Percentiles rank a stretch among this genome's conserved stretches.
These are phyloP conservation scores for Alternaria gaisen DNA, from an alignment of 2,329 filamentous ascomycete species.

Conservation along the genomic window DNA sequence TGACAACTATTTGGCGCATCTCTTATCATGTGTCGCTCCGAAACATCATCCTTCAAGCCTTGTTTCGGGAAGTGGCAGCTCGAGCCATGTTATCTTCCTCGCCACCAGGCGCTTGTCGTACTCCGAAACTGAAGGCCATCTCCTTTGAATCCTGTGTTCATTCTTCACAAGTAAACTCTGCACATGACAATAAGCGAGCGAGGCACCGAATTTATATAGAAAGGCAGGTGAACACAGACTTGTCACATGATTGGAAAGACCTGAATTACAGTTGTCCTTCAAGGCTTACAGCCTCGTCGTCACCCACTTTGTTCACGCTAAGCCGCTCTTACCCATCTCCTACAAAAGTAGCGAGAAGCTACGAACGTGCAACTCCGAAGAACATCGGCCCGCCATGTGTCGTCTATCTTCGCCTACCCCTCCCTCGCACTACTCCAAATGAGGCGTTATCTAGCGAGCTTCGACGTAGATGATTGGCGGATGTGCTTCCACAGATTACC, in stretches of 20 bases:
- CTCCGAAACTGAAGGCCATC: neutral
- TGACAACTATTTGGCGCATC: neutral
- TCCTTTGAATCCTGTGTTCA: neutral
- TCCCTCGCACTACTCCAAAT: neutral
- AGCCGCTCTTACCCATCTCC: neutral
- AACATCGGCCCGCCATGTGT: neutral
- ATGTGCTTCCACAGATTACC: neutral
- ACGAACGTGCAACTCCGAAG: neutral
- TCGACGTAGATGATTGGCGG: neutral
- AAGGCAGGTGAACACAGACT: neutral
- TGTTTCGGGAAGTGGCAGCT: neutral
- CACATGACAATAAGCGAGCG: neutral
- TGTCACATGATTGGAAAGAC: neutral
- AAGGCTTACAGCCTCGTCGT: neutral
- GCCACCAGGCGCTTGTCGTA: neutral
- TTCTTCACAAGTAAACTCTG: neutral
- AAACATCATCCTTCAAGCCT: neutral
- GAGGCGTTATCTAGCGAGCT: neutral
- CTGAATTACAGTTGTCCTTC: neutral
- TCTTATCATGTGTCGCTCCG: neutral
- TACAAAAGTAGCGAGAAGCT: conserved; percentile 1
- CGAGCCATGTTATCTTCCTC: neutral
- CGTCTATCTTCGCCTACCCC: conserved; percentile 6
- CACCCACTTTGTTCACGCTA: neutral
- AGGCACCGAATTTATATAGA: neutral